Evolutionary conservation across 2,329 filamentous ascomycete species (phyloP), one percentile per base, ranked within the genome.

Genomic region (Exophiala sp.): DNA sequence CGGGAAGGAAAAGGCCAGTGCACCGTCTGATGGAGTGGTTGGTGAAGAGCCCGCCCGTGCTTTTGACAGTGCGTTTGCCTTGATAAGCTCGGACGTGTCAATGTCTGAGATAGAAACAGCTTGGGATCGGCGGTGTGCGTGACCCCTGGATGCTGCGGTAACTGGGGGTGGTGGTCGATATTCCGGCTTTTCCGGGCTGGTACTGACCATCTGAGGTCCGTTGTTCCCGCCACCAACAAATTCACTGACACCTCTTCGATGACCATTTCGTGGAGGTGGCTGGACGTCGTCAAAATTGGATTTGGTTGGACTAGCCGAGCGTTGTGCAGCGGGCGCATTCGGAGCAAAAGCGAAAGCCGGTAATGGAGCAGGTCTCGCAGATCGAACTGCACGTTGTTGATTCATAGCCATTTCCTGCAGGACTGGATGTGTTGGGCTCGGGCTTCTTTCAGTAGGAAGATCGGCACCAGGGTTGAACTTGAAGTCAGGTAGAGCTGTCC

Each of bases 61-160:
- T 42, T 77, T 73, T 12, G 78, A 68, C 45, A 78, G 77, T 40
- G 80, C 74, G 21, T 77, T 79, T 2, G 84, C 80, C 48, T 83
- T 82, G 61, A 91, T 76, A 33, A 91, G 85, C 36, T 80, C 75
- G 9, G 84, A 83, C 9, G 61, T 63, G 38, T 65, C 63, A 18
- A 96, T 72, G 66, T 96, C 91, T 66, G 92, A 88, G 53, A 85
- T 88, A 1, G 91, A 96, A 47, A 96, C 85, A 3, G 89, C 88
- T 56, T 74, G 79, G 21, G 91, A 96, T 56, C 92, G 84, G 55
- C 89, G 83, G 68, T 96, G 91, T 14, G 82, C 83, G 70, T 95
- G 89, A 12, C 87, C 84, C 62, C 88, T 80, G 39, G 82, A 75
- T 29, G 76, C 76, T 7, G 75, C 75, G 33, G 75, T 74, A 21